A percentile compares a stretch with the other conserved stretches of the same genome.
phyloP scores from a whole-genome alignment of 78 protist genomes.

The slime mould (Dictyostelium discoideum) region DNA sequence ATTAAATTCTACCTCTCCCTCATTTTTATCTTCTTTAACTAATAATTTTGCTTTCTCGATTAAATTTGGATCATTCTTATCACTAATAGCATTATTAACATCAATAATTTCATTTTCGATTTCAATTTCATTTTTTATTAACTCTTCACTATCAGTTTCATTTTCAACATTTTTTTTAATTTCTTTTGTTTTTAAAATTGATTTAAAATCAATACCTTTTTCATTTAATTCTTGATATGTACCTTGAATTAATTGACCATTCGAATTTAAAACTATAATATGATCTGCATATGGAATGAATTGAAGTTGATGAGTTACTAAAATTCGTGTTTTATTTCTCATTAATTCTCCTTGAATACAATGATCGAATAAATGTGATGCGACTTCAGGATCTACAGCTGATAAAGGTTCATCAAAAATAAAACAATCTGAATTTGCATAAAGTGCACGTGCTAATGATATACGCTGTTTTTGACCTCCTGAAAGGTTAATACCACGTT shows the following conservation, averaged over 20 bases:
- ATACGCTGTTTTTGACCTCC: conserved; percentile 99
- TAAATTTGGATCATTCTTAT: background rate
- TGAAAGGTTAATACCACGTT: conserved; percentile 95
- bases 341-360: conserved; percentile 55
- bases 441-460: conserved; percentile 92
- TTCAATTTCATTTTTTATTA: background rate
- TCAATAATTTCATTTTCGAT: background rate
- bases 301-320: conserved; percentile 89
- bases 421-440: conserved; percentile 85
- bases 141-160: background rate
- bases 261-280: conserved; percentile 66
- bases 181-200: conserved; percentile 46
- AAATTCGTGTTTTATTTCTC: conserved; percentile 75
- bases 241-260: conserved; percentile 66
- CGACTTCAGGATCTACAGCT: conserved; percentile 95
- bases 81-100: background rate
- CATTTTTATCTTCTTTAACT: conserved; percentile 41
- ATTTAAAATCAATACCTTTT: conserved; percentile 74
- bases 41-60: conserved; percentile 28
- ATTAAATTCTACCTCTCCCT: background rate
- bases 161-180: background rate
- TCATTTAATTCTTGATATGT: conserved; percentile 58
- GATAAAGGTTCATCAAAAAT: conserved; percentile 94
- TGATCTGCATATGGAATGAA: conserved; percentile 85
- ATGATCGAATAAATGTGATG: conserved; percentile 77